Conservation (phyloP, 495 filamentous ascomycete species). For the Xylaria acuta region DNA sequence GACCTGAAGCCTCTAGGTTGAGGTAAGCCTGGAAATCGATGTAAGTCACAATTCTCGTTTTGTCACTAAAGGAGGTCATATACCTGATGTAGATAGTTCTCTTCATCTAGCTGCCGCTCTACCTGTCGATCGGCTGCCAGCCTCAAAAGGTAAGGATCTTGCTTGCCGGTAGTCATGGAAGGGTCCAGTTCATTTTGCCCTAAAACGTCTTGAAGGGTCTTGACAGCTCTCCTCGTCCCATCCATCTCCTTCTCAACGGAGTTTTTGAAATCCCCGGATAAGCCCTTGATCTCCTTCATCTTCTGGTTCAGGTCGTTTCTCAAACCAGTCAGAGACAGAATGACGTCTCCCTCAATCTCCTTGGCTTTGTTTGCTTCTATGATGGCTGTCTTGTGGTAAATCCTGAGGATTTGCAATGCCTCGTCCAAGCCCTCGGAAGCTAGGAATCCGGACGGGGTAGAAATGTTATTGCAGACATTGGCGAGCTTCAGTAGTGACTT, state of each 20-base stretch:
- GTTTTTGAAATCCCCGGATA: slow-evolving; percentile 95
- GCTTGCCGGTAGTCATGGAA: slow-evolving; percentile 75
- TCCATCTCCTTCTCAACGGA: slow-evolving; percentile 82
- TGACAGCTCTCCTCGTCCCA: slow-evolving; percentile 70
- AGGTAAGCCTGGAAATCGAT: slow-evolving; percentile 73
- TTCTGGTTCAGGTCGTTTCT: slow-evolving; percentile 90
- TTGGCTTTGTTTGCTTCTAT: slow-evolving; percentile 84
- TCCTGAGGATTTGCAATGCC: slow-evolving; percentile 77
- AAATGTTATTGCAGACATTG: slow-evolving; percentile 81
- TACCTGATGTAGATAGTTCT: slow-evolving; percentile 95
- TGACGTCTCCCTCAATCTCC: slow-evolving; percentile 89
- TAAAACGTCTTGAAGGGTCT: slow-evolving; percentile 79
- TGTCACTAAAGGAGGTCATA: slow-evolving; percentile 22
- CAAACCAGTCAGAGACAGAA: slow-evolving; percentile 82
- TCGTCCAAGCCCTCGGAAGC: slow-evolving; percentile 83
- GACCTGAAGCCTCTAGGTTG: slow-evolving; percentile 92
- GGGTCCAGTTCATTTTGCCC: slow-evolving; percentile 78
- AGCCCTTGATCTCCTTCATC: slow-evolving; percentile 94
- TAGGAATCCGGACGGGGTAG: slow-evolving; percentile 73
- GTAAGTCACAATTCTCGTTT: slow-evolving; percentile 1
- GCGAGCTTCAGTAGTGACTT: slow-evolving; percentile 85
- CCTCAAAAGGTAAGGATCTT: slow-evolving; percentile 87
- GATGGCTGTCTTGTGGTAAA: slow-evolving; percentile 83
- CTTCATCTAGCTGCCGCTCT: slow-evolving; percentile 91
- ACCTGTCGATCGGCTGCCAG: slow-evolving; percentile 86